Evolutionary conservation across 257 asterid genomes (phyloP).

Genomic region (Primulina huaijiensis): DNA sequence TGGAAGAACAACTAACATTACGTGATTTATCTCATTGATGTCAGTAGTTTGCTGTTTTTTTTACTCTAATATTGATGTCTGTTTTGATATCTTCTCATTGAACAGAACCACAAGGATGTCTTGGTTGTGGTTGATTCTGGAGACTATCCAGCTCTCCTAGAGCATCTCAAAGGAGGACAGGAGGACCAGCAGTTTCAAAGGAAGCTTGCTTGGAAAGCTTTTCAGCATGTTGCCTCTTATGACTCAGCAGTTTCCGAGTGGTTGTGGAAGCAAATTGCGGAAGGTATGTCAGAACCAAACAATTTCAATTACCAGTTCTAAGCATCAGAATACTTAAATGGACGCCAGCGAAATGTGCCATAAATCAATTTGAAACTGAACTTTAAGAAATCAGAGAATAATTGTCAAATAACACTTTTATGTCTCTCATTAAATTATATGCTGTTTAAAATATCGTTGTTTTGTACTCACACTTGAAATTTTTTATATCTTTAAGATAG

Average conservation of each 20-base stretch:
- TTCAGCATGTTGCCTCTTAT: constrained; percentile 94
- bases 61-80: constrained; percentile 9
- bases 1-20: no score
- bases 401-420: not conserved
- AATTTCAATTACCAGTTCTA: constrained; percentile 1
- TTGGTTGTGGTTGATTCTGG: constrained; percentile 86
- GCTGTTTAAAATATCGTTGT: not conserved
- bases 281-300: constrained; percentile 41
- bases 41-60: not conserved
- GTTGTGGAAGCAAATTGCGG: constrained; percentile 89
- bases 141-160: constrained; percentile 76
- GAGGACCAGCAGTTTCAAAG: constrained; percentile 66
- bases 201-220: constrained; percentile 92
- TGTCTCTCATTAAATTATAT: not conserved
- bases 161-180: constrained; percentile 55
- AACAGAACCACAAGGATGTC: constrained; percentile 93
- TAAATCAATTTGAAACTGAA: not conserved
- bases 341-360: not conserved
- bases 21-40: not conserved
- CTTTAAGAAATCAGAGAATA: no score
- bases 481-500: constrained; percentile 46
- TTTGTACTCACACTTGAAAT: constrained; percentile 21
- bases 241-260: constrained; percentile 99
- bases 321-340: constrained; percentile 8
- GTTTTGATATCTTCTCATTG: constrained; percentile 23